Base-by-base conservation (phyloP, 2,329 filamentous ascomycete species). In the Epichloe typhina region DNA sequence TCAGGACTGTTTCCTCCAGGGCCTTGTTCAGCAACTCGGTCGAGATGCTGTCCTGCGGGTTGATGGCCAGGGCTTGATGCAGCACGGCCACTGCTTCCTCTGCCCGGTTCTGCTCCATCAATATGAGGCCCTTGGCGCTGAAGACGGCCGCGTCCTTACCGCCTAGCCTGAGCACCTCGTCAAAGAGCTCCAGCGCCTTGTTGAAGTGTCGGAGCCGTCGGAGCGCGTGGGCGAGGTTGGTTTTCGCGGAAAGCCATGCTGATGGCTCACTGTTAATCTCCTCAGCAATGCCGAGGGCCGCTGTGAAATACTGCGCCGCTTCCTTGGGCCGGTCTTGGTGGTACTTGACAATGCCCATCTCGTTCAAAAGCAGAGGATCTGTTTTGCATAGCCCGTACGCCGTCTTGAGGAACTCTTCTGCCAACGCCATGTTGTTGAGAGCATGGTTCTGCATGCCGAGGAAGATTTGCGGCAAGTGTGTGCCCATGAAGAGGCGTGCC, bases 371-470 rank as follows among this genome's bases (percentile, higher is more conserved):
- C 5, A 97, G 70, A 0, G 93, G 93, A 59, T 98, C 93, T 1
- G 82, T 85, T 59, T 83, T 80, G 71, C 88, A 94, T 12, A 94
- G 74, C 0, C 79, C 76, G 64, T 93, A 94, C 0, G 93, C 90
- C 3, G 88, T 89, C 60, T 88, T 89, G 43, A 97, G 78, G 64
- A 97, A 98, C 65, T 98, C 93, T 56, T 94, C 86, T 0, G 94
- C 93, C 15, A 97, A 76, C 0, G 83, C 83, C 79, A 97, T 87
- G 61, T 98, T 97, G 67, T 95, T 95, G 53, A 98, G 77, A 17
- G 91, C 88, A 46, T 97, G 83, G 67, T 98, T 94, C 66, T 98
- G 94, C 93, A 98, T 98, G 6, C 94, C 93, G 26, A 98, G 72
- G 65, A 97, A 98, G 3, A 98, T 80, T 62, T 95, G 91, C 0